Evolutionary conservation across 108 stramenopile genomes (phyloP).

Genomic region (Parmales sp.): DNA sequence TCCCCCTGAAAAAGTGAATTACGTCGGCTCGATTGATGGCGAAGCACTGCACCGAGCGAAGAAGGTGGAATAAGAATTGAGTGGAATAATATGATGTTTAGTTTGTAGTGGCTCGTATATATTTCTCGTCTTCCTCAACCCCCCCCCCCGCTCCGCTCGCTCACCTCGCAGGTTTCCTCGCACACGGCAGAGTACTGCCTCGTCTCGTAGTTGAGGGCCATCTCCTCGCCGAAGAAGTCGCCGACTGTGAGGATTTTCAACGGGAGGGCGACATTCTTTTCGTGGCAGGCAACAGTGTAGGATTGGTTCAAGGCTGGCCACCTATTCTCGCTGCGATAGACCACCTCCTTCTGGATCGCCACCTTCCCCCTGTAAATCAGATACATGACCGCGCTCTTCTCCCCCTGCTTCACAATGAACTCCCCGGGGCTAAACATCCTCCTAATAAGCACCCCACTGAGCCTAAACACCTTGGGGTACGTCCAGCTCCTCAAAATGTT

Average conservation of each 20-base stretch:
- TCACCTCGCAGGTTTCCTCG: neutral
- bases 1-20: neutral
- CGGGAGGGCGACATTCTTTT: neutral
- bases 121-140: too few relatives aligned
- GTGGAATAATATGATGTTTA: too few relatives aligned
- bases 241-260: neutral
- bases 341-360: constrained; percentile 9
- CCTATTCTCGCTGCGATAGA: neutral
- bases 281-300: neutral
- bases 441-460: neutral
- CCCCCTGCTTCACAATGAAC: neutral
- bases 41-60: constrained; percentile 4
- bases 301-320: neutral
- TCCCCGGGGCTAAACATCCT: neutral
- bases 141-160: too few relatives aligned
- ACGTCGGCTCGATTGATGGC: constrained; percentile 7
- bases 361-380: constrained; percentile 5
- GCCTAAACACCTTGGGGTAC: neutral
- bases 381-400: constrained; percentile 1
- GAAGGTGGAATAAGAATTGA: too few relatives aligned
- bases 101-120: too few relatives aligned
- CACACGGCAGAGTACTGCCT: neutral
- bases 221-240: constrained; percentile 10
- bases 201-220: neutral
- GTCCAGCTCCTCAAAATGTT: neutral